phyloP scores from a whole-genome alignment of 305 asterid genomes.

The Galium porrigens region DNA sequence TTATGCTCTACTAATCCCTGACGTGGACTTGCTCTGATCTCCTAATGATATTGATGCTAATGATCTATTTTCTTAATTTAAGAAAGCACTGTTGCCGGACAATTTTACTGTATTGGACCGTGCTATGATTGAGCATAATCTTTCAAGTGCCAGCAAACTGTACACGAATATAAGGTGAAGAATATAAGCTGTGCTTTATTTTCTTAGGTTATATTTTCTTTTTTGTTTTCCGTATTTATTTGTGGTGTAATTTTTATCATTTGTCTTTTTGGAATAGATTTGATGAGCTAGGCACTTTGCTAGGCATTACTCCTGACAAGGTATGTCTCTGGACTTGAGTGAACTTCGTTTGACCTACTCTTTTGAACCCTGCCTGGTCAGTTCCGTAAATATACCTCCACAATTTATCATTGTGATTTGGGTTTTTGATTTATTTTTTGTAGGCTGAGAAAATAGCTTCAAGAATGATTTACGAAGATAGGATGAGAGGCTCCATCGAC shows the following conservation, averaged over 20 bases:
- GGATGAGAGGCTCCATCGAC: conserved; percentile 94
- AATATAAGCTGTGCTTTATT: background rate
- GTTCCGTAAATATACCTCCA: background rate
- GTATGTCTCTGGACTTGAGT: conserved; percentile 20
- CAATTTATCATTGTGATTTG: background rate
- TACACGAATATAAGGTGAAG: conserved; percentile 81
- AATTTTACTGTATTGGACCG: conserved; percentile 89
- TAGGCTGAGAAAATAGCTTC: conserved; percentile 99
- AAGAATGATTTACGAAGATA: conserved; percentile 84
- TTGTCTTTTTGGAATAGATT: conserved; percentile 38
- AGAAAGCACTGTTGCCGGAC: conserved; percentile 82
- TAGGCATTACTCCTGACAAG: conserved; percentile 88
- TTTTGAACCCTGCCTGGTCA: background rate
- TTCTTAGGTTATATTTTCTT: background rate
- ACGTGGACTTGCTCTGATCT: background rate
- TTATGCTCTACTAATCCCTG: conserved; percentile 4
- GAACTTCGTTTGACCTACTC: background rate
- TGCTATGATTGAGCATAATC: conserved; percentile 98
- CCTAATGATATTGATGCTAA: background rate
- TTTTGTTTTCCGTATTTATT: background rate
- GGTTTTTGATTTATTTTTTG: conserved; percentile 6
- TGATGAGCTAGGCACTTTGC: conserved; percentile 82
- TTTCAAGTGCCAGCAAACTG: conserved; percentile 88
- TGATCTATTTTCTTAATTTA: conserved; percentile 13
- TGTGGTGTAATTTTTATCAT: conserved; percentile 11